Percentiles rank a stretch among this genome's conserved stretches.
These are phyloP conservation scores for Quercus wislizeni DNA, from an alignment of 306 rosid species.

Conservation along the genomic window DNA sequence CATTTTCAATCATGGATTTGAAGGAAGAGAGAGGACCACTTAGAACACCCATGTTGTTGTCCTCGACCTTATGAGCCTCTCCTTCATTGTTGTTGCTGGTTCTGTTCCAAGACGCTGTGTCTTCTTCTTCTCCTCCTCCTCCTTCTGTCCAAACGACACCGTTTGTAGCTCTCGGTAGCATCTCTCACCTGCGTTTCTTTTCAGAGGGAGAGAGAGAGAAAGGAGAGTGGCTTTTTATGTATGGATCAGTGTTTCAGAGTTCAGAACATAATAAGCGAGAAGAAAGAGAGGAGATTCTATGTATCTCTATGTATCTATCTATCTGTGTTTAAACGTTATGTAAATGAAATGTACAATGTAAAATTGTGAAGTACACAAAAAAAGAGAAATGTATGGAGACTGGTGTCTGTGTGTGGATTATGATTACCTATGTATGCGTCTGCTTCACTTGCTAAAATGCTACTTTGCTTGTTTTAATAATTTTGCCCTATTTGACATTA, in stretches of 20 bases:
- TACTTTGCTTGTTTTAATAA: no score
- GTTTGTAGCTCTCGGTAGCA: conserved; percentile 41
- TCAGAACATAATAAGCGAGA: conserved; percentile 1
- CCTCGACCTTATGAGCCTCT: conserved; percentile 27
- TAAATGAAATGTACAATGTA: not conserved
- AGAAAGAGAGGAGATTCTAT: conserved; percentile 20
- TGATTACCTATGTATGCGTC: conserved; percentile 17
- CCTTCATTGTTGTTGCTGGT: conserved; percentile 28
- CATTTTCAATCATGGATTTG: conserved; percentile 72
- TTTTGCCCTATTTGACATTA: not conserved
- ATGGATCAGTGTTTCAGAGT: conserved; percentile 3
- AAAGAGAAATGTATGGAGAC: conserved; percentile 12
- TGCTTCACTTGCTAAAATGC: not conserved
- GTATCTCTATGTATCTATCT: no score
- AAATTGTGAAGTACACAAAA: no score
- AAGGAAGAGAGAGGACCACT: conserved; percentile 49
- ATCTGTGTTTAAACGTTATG: conserved; percentile 11
- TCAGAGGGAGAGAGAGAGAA: not conserved
- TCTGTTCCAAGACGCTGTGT: conserved; percentile 53
- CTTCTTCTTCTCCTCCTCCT: conserved; percentile 31
- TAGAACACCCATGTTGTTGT: conserved; percentile 33
- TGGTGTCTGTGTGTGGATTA: not conserved
- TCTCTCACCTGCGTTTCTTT: conserved; percentile 18
- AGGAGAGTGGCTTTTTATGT: conserved; percentile 20
- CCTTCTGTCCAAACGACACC: conserved; percentile 54